phyloP scores from a whole-genome alignment of 106 monocot genomes.

The Cymbidium sinense region DNA sequence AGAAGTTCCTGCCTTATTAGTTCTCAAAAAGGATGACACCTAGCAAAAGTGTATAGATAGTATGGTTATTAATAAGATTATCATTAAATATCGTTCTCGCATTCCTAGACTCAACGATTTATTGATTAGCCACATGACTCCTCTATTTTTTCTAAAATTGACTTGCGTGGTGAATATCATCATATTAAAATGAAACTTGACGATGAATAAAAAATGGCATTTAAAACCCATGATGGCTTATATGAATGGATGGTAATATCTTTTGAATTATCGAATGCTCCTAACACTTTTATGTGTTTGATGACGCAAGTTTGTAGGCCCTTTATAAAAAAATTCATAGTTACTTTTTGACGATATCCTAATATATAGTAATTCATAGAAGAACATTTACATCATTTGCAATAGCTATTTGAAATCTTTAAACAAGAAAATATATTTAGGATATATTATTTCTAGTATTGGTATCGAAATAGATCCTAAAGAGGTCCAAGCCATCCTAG shows the following conservation, averaged over 20 bases:
- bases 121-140: not conserved
- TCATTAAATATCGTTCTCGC: not conserved
- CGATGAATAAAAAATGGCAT: not conserved
- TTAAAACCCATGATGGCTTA: not conserved
- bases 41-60: not conserved
- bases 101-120: not conserved
- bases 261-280: too few relatives aligned
- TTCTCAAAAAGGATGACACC: not conserved
- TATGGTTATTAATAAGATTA: not conserved
- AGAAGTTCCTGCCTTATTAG: not conserved
- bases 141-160: not conserved
- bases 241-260: not conserved
- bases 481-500: too few relatives aligned
- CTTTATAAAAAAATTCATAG: too few relatives aligned
- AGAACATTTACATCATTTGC: too few relatives aligned
- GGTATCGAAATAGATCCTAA: too few relatives aligned
- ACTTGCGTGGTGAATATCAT: not conserved
- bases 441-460: too few relatives aligned
- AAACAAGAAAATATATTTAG: too few relatives aligned
- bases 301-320: too few relatives aligned
- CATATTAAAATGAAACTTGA: not conserved
- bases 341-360: too few relatives aligned
- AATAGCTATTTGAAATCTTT: too few relatives aligned
- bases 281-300: too few relatives aligned
- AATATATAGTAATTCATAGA: too few relatives aligned